These are phyloP conservation scores for Colletotrichum chrysophilum DNA, from an alignment of 2,329 filamentous ascomycete genomes.

Conservation along the genomic window DNA sequence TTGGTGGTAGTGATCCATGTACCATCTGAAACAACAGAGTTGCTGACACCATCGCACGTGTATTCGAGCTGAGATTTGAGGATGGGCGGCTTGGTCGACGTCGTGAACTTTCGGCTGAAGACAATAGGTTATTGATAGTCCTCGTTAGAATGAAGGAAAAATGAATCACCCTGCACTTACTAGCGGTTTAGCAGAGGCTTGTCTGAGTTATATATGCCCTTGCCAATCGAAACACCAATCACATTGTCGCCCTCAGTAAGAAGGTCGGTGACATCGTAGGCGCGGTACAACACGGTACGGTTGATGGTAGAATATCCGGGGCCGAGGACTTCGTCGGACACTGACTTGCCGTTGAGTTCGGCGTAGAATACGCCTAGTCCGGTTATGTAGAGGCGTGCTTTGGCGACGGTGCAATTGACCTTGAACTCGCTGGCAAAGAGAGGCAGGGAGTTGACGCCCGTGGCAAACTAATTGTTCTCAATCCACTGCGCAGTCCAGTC, in stretches of 20 bases:
- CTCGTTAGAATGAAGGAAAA: not conserved
- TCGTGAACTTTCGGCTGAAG: slow-evolving; percentile 6
- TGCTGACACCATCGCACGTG: not conserved
- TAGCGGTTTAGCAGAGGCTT: slow-evolving; percentile 12
- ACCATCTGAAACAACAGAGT: not conserved
- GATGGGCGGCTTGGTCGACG: not conserved
- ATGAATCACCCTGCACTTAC: not conserved
- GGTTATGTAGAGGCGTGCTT: slow-evolving; percentile 12
- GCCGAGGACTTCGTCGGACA: slow-evolving; percentile 4
- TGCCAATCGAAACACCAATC: slow-evolving; percentile 12
- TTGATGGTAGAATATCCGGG: not conserved
- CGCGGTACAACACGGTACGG: slow-evolving; percentile 17
- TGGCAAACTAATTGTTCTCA: not conserved
- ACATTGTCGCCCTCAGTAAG: slow-evolving; percentile 12
- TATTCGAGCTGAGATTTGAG: slow-evolving; percentile 21
- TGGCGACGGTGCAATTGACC: not conserved
- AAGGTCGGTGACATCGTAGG: slow-evolving; percentile 4
- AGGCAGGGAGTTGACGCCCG: not conserved
- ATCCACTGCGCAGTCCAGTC: slow-evolving; percentile 21
- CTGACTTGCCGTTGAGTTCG: not conserved
- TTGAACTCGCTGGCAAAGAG: slow-evolving; percentile 9
- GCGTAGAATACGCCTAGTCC: slow-evolving; percentile 14
- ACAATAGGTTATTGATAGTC: not conserved
- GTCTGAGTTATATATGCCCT: slow-evolving; percentile 14
- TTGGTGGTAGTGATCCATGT: slow-evolving; percentile 8